A percentile compares a stretch with the other conserved stretches of the same genome.
These are phyloP conservation scores for Cystobasidiopsis lactophilus DNA, from an alignment of 768 basidiomycete species.

Conservation along the genomic window DNA sequence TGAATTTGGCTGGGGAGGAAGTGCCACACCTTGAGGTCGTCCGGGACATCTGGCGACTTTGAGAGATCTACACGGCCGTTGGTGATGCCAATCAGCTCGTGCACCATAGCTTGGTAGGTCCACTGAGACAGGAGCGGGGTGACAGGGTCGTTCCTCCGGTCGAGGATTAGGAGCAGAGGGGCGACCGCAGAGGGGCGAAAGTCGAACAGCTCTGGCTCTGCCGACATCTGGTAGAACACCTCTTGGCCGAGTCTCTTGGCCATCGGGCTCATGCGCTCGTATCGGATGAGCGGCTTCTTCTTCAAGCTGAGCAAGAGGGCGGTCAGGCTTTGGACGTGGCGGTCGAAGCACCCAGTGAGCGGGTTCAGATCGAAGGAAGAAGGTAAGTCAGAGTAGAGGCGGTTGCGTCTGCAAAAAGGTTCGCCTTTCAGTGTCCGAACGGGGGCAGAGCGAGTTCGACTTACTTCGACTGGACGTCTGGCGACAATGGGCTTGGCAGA, in stretches of 20 bases:
- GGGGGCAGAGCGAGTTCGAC: background rate
- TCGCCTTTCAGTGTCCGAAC: background rate
- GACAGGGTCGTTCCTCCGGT: conserved; percentile 88
- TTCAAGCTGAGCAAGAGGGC: conserved; percentile 79
- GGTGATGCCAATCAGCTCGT: conserved; percentile 76
- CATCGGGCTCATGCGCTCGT: conserved; percentile 78
- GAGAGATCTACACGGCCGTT: conserved; percentile 78
- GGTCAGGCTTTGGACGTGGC: conserved; percentile 55
- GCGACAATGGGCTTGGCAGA: conserved; percentile 37
- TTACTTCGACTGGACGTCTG: conserved; percentile 4
- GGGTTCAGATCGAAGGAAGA: conserved; percentile 39
- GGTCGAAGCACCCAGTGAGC: conserved; percentile 40
- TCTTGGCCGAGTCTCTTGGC: conserved; percentile 73
- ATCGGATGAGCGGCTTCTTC: conserved; percentile 85
- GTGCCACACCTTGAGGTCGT: conserved; percentile 59
- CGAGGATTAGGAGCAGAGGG: conserved; percentile 73
- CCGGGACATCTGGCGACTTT: conserved; percentile 58
- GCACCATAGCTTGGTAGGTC: conserved; percentile 99
- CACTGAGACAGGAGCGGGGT: conserved; percentile 90
- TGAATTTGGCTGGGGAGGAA: background rate
- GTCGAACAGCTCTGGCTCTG: conserved; percentile 62
- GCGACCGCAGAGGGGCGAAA: conserved; percentile 73
- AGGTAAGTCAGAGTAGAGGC: conserved; percentile 49
- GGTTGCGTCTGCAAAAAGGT: conserved; percentile 2
- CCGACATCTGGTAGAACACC: conserved; percentile 63